Percentiles rank a stretch among this genome's conserved stretches.
Conservation (phyloP, 257 asterid species). For the Thymus quinquecostatus region DNA sequence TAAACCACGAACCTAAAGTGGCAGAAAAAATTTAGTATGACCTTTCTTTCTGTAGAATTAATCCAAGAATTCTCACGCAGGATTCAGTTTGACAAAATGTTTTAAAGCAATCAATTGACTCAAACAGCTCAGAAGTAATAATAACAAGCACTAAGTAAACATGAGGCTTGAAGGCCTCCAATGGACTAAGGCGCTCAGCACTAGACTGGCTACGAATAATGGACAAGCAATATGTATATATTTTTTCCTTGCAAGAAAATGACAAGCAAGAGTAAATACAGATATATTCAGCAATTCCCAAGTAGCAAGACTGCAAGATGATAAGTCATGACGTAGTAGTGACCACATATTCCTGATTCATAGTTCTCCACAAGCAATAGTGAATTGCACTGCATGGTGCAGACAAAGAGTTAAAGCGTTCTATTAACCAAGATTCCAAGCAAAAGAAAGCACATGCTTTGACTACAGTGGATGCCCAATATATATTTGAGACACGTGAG, state of each 20-base stretch:
- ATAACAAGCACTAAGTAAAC: background rate
- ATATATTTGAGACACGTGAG: background rate
- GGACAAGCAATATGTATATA: background rate
- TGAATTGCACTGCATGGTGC: background rate
- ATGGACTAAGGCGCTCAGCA: background rate
- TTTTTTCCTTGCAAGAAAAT: background rate
- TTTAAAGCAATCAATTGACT: slow-evolving; percentile 15
- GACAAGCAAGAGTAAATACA: background rate
- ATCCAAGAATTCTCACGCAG: slow-evolving; percentile 11
- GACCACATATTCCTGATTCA: background rate
- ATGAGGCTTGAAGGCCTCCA: background rate
- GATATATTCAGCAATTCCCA: background rate
- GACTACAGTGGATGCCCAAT: background rate
- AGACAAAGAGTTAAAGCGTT: background rate
- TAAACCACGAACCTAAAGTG: background rate
- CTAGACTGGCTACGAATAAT: background rate
- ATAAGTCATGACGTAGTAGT: background rate
- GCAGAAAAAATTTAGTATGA: background rate
- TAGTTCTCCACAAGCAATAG: background rate
- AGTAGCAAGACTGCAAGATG: background rate
- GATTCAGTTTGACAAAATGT: background rate
- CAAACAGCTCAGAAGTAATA: background rate
- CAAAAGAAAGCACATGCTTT: background rate
- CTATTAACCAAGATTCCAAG: background rate
- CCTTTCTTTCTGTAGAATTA: background rate